Conservation (phyloP, 2,329 filamentous ascomycete species). For the Apiospora malaysiana region DNA sequence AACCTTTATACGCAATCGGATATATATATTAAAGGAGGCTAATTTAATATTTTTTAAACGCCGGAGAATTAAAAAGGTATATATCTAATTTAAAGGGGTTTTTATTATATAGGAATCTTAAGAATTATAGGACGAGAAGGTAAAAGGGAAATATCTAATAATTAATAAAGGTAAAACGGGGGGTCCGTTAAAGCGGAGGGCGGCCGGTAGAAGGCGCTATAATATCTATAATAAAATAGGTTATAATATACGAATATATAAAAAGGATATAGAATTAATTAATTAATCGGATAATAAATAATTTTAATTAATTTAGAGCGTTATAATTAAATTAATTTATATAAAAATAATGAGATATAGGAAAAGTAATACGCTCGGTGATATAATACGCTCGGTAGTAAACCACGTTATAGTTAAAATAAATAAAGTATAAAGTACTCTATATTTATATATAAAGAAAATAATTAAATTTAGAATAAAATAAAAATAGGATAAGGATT, state of each 20-base stretch:
- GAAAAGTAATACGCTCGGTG: too few relatives aligned
- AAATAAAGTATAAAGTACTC: background rate
- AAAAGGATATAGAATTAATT: background rate
- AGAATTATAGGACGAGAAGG: background rate
- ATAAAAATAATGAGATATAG: too few relatives aligned
- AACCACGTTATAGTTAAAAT: too few relatives aligned
- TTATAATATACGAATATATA: background rate
- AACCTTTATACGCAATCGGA: background rate
- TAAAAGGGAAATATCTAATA: background rate
- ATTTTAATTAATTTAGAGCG: conserved; percentile 1
- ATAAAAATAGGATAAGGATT: too few relatives aligned
- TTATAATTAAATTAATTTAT: too few relatives aligned
- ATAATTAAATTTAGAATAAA: background rate
- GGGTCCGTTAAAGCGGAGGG: background rate
- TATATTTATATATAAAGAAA: background rate
- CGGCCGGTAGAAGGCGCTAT: background rate
- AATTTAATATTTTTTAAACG: too few relatives aligned
- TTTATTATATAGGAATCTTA: background rate
- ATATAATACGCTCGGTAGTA: too few relatives aligned
- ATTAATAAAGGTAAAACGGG: background rate
- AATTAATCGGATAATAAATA: background rate
- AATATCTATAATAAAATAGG: background rate
- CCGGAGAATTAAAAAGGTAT: too few relatives aligned
- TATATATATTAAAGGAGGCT: background rate
- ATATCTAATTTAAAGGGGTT: too few relatives aligned